Percentiles rank a stretch among this genome's conserved stretches.
Conservation (phyloP, 225 moss, liverwort and hornwort genomes). For the Neckera pumila region DNA sequence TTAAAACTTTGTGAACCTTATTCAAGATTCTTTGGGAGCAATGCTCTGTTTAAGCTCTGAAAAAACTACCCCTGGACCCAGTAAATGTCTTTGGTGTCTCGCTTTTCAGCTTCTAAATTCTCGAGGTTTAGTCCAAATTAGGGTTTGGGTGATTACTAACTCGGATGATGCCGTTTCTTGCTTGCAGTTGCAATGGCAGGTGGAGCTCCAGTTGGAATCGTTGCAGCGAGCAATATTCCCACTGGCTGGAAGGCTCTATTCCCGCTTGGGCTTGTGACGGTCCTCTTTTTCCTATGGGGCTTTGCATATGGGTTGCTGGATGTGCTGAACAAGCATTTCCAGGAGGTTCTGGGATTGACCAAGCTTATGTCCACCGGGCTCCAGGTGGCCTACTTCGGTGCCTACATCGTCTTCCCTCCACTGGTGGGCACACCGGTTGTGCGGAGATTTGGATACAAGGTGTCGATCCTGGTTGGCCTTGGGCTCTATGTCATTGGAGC, state of each 20-base stretch:
- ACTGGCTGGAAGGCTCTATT: constrained; percentile 4
- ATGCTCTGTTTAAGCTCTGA: background rate
- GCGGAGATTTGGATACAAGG: constrained; percentile 23
- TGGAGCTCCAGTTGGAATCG: background rate
- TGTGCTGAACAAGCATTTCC: constrained; percentile 30
- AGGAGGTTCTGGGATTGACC: background rate
- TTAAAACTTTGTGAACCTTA: background rate
- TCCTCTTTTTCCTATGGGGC: constrained; percentile 33
- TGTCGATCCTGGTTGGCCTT: constrained; percentile 19
- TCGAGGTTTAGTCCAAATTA: background rate
- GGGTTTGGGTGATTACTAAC: background rate
- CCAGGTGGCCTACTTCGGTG: constrained; percentile 39
- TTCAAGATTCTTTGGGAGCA: background rate
- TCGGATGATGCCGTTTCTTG: background rate
- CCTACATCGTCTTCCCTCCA: constrained; percentile 27
- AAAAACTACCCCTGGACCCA: background rate
- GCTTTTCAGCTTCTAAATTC: background rate
- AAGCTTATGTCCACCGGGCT: constrained; percentile 7
- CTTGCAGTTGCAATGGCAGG: constrained; percentile 3
- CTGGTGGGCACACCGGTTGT: background rate
- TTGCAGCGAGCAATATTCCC: background rate
- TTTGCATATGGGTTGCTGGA: constrained; percentile 32
- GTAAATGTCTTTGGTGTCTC: background rate
- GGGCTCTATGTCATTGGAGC: constrained; percentile 15
- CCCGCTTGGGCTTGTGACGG: constrained; percentile 14